Conservation (phyloP, 306 rosid species). For the Cicer pinnatifidum region DNA sequence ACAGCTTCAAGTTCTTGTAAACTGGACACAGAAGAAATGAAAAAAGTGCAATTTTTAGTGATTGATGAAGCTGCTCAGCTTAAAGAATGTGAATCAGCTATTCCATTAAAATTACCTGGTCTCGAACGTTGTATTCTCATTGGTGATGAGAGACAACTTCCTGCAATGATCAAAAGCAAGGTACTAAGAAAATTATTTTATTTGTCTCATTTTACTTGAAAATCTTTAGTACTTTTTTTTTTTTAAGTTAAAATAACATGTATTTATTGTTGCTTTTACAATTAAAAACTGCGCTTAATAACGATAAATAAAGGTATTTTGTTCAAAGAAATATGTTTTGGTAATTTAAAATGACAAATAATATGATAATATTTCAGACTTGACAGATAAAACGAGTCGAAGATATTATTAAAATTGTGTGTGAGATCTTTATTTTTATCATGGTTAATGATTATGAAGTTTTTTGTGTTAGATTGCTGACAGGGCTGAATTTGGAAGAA, state of each 20-base stretch:
- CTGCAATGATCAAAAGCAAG: conserved; percentile 71
- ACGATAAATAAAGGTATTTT: no score
- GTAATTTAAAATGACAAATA: background rate
- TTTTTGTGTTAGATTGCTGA: conserved; percentile 45
- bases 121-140: conserved; percentile 51
- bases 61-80: conserved; percentile 72
- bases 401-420: background rate
- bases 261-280: no score
- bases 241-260: no score
- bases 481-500: conserved; percentile 57
- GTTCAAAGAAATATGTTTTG: background rate
- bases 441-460: background rate
- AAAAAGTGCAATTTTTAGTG: conserved; percentile 38
- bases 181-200: conserved; percentile 23
- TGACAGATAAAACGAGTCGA: background rate
- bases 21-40: conserved; percentile 22
- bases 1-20: conserved; percentile 56
- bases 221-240: no score
- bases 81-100: conserved; percentile 66
- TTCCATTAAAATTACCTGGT: conserved; percentile 61
- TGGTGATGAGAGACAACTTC: conserved; percentile 69
- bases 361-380: background rate
- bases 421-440: background rate
- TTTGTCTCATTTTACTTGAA: no score
- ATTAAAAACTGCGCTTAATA: no score